Evolutionary conservation across 2,329 filamentous ascomycete genomes (phyloP).

Genomic region (Epichloe glyceriae): DNA sequence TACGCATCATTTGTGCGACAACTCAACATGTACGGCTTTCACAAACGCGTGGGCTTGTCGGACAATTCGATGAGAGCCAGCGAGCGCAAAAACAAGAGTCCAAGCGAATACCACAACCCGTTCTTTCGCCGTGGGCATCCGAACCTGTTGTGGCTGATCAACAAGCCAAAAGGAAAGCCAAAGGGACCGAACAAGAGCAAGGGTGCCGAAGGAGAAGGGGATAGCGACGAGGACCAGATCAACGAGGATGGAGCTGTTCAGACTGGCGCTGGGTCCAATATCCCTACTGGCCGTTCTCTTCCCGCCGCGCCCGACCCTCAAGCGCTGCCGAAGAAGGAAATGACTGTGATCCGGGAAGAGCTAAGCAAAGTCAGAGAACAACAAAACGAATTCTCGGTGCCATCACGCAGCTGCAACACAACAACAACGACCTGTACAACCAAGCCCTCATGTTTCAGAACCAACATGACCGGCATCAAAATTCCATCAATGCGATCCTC

Average conservation of each 20-base stretch:
- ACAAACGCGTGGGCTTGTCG: conserved; percentile 85
- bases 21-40: conserved; percentile 95
- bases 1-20: conserved; percentile 94
- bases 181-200: conserved; percentile 45
- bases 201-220: conserved; percentile 1
- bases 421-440: conserved; percentile 78
- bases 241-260: conserved; percentile 39
- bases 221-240: conserved; percentile 54
- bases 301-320: conserved; percentile 30
- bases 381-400: conserved; percentile 74
- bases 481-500: conserved; percentile 96
- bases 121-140: conserved; percentile 91
- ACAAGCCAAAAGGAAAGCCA: conserved; percentile 68
- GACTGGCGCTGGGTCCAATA: conserved; percentile 10
- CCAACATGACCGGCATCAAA: conserved; percentile 91
- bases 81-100: conserved; percentile 93
- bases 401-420: conserved; percentile 66
- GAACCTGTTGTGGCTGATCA: conserved; percentile 88
- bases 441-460: conserved; percentile 83
- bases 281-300: conserved; percentile 18
- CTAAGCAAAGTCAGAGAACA: conserved; percentile 72
- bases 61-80: conserved; percentile 97
- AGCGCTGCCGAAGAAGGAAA: conserved; percentile 54
- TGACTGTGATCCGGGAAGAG: conserved; percentile 66
- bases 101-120: conserved; percentile 94